phyloP scores from a whole-genome alignment of 129 eudicot species.

The Artemisia annua region DNA sequence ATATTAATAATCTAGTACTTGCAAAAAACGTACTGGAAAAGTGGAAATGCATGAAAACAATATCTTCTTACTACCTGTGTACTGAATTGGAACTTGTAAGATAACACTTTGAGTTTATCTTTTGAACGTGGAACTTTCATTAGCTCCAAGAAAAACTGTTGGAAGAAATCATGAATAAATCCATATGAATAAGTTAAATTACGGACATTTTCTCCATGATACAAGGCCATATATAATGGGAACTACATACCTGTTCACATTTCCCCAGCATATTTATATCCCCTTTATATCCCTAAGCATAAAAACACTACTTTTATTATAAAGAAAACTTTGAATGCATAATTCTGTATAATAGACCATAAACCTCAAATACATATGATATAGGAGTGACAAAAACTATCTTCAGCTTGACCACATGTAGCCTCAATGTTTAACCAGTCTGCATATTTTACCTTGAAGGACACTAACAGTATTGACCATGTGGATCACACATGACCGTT shows the following conservation, averaged over 20 bases:
- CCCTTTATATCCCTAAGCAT: slow-evolving; percentile 75
- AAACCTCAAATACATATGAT: slow-evolving; percentile 3
- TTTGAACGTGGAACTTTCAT: slow-evolving; percentile 91
- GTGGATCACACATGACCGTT: too few relatives aligned
- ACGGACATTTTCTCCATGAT: background rate
- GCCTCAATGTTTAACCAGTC: too few relatives aligned
- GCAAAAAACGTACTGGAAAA: background rate
- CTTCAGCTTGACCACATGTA: too few relatives aligned
- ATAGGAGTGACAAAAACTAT: too few relatives aligned
- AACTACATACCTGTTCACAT: slow-evolving; percentile 73
- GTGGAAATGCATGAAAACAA: background rate
- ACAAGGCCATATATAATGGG: slow-evolving; percentile 14
- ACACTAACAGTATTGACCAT: too few relatives aligned
- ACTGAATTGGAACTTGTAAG: slow-evolving; percentile 78
- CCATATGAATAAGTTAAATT: slow-evolving; percentile 1
- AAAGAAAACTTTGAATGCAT: slow-evolving; percentile 3
- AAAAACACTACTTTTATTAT: slow-evolving; percentile 25
- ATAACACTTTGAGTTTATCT: slow-evolving; percentile 77
- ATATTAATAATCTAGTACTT: slow-evolving; percentile 16
- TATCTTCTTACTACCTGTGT: slow-evolving; percentile 55
- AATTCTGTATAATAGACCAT: background rate
- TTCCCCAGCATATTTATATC: slow-evolving; percentile 67
- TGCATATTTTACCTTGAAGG: too few relatives aligned
- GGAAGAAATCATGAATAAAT: slow-evolving; percentile 19
- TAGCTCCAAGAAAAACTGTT: slow-evolving; percentile 81